Evolutionary conservation across 1,139 yeast species (phyloP).

Genomic region (Pichia sp.): DNA sequence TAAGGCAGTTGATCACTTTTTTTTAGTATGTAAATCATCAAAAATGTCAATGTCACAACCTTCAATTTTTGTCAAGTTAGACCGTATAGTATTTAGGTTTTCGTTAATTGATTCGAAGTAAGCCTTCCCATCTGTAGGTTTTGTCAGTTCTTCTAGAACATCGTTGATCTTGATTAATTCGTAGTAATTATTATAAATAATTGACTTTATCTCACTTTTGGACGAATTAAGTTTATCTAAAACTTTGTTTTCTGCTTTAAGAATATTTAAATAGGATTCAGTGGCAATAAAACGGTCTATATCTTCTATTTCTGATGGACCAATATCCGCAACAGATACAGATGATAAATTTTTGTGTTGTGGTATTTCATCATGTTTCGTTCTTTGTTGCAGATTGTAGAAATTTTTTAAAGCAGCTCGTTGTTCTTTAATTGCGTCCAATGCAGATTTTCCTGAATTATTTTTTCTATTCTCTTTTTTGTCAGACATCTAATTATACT

Average conservation of each 20-base stretch:
- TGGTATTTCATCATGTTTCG: background rate
- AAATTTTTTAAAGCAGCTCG: constrained; percentile 40
- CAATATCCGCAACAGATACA: constrained; percentile 6
- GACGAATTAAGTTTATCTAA: constrained; percentile 38
- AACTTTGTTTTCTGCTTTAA: constrained; percentile 36
- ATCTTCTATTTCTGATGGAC: constrained; percentile 17
- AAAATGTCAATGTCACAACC: constrained; percentile 10
- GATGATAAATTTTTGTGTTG: constrained; percentile 19
- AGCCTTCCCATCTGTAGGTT: constrained; percentile 7
- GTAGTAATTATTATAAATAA: constrained; percentile 46
- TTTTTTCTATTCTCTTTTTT: background rate
- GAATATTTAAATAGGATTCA: constrained; percentile 32
- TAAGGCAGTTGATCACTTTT: no score
- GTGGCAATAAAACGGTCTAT: constrained; percentile 35
- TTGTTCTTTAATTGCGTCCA: constrained; percentile 22
- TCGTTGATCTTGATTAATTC: constrained; percentile 43
- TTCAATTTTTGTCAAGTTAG: constrained; percentile 7
- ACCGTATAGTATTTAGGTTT: constrained; percentile 8
- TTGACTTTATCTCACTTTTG: constrained; percentile 42
- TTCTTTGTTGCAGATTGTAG: constrained; percentile 33
- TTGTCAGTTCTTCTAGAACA: constrained; percentile 25
- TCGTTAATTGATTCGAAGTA: constrained; percentile 6
- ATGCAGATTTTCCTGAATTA: background rate
- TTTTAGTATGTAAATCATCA: constrained; percentile 4
- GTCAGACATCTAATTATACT: background rate